These are phyloP conservation scores for Ogataea trehaloabstinens DNA, from an alignment of 805 yeast species.

Conservation along the genomic window DNA sequence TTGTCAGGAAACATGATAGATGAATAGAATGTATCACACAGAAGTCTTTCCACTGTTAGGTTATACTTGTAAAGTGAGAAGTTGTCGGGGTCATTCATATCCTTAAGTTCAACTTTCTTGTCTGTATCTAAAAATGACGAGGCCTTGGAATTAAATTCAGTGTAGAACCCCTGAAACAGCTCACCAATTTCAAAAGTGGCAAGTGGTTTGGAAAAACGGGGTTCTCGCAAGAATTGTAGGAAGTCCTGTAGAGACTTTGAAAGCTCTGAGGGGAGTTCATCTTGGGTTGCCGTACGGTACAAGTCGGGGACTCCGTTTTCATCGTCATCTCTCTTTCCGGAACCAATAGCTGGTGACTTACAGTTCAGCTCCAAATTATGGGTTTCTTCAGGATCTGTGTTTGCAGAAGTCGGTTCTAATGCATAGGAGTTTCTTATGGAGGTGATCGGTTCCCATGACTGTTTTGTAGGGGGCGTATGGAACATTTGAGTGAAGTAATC, in stretches of 20 bases:
- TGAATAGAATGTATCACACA: conserved; percentile 33
- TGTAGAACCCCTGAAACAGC: conserved; percentile 33
- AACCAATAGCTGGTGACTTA: conserved; percentile 11
- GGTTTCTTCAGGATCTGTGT: neutral
- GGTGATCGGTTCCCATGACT: conserved; percentile 26
- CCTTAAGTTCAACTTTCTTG: conserved; percentile 23
- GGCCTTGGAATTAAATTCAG: conserved; percentile 25
- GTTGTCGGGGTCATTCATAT: conserved; percentile 16
- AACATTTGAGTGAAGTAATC: conserved; percentile 27
- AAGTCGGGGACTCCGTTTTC: conserved; percentile 12
- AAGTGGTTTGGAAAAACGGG: conserved; percentile 34
- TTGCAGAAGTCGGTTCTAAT: conserved; percentile 1
- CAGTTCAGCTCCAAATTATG: neutral
- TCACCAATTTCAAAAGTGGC: conserved; percentile 35
- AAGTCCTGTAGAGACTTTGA: conserved; percentile 26
- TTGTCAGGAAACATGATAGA: conserved; percentile 34
- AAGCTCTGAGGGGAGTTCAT: conserved; percentile 28
- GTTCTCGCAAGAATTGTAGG: conserved; percentile 32
- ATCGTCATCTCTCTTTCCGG: conserved; percentile 3
- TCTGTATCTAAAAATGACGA: conserved; percentile 18
- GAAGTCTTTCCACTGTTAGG: conserved; percentile 29
- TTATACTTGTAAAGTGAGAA: conserved; percentile 25
- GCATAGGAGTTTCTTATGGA: conserved; percentile 26
- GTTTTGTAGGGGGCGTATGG: conserved; percentile 35
- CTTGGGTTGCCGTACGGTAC: conserved; percentile 15